These are phyloP conservation scores for Saccharomycopsis fodiens DNA, from an alignment of 805 yeast genomes.

Conservation along the genomic window DNA sequence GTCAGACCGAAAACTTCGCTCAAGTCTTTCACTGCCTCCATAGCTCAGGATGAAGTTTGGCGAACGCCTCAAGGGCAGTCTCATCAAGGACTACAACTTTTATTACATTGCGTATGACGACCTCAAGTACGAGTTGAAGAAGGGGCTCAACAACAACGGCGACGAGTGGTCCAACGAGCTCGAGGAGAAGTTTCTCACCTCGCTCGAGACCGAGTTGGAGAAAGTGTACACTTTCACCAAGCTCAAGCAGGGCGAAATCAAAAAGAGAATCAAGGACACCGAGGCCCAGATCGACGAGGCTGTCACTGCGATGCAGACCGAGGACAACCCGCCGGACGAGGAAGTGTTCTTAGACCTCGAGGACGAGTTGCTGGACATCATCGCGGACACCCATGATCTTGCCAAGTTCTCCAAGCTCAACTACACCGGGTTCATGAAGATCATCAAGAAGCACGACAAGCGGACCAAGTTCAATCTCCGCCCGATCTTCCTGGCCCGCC, in stretches of 20 bases:
- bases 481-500: slow-evolving; percentile 89
- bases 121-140: slow-evolving; percentile 72
- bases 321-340: slow-evolving; percentile 39
- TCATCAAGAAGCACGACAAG: slow-evolving; percentile 94
- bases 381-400: slow-evolving; percentile 95
- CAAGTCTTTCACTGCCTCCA: too few species aligned
- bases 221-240: slow-evolving; percentile 88
- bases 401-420: slow-evolving; percentile 90
- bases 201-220: slow-evolving; percentile 77
- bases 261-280: slow-evolving; percentile 75
- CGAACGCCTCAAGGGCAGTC: slow-evolving; percentile 80
- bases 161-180: slow-evolving; percentile 65
- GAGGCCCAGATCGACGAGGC: slow-evolving; percentile 66
- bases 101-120: slow-evolving; percentile 91
- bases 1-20: too few species aligned
- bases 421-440: slow-evolving; percentile 96
- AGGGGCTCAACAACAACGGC: slow-evolving; percentile 48
- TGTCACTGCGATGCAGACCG: slow-evolving; percentile 46
- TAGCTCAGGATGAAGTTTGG: slow-evolving; percentile 79
- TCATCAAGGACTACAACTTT: slow-evolving; percentile 83
- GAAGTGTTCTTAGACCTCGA: slow-evolving; percentile 68
- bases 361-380: slow-evolving; percentile 74
- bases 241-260: slow-evolving; percentile 79
- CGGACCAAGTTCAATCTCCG: slow-evolving; percentile 70
- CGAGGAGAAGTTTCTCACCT: slow-evolving; percentile 74